Percentiles rank a stretch among this genome's conserved stretches.
phyloP scores from a whole-genome alignment of 2,329 filamentous ascomycete species.

The Thermoascus crustaceus region DNA sequence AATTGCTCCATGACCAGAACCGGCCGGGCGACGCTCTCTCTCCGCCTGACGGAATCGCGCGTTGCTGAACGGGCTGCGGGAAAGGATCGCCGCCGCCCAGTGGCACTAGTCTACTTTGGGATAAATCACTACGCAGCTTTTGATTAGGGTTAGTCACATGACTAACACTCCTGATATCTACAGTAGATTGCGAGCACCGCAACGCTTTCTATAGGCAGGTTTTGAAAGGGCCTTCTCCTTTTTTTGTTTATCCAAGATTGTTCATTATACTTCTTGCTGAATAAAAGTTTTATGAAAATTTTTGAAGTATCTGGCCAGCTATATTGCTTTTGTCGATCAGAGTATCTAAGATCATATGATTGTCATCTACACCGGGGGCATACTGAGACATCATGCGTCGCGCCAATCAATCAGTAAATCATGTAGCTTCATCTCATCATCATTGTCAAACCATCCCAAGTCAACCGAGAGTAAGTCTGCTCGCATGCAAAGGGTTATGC shows the following conservation, averaged over 20 bases:
- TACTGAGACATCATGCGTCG: too few relatives aligned
- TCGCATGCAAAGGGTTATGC: too few relatives aligned
- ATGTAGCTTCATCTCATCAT: constrained; percentile 3
- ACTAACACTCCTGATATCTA: constrained; percentile 6
- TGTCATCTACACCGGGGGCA: too few relatives aligned
- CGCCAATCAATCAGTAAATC: neutral
- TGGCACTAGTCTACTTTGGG: neutral
- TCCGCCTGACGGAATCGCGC: constrained; percentile 1
- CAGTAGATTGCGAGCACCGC: too few relatives aligned
- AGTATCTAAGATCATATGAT: too few relatives aligned
- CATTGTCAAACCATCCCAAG: neutral
- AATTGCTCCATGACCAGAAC: neutral
- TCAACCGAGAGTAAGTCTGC: too few relatives aligned
- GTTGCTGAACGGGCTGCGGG: constrained; percentile 1
- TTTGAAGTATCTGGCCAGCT: too few relatives aligned
- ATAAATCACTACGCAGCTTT: constrained; percentile 1
- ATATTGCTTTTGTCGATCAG: too few relatives aligned
- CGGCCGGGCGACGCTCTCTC: neutral
- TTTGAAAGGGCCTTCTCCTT: too few relatives aligned
- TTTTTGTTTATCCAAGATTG: too few relatives aligned
- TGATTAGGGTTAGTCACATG: constrained; percentile 19
- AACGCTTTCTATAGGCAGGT: too few relatives aligned
- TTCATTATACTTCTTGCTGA: too few relatives aligned
- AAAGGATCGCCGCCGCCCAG: neutral
- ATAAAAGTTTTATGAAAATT: neutral